phyloP scores from a whole-genome alignment of 2,329 filamentous ascomycete species.

The Myriangium duriaei region DNA sequence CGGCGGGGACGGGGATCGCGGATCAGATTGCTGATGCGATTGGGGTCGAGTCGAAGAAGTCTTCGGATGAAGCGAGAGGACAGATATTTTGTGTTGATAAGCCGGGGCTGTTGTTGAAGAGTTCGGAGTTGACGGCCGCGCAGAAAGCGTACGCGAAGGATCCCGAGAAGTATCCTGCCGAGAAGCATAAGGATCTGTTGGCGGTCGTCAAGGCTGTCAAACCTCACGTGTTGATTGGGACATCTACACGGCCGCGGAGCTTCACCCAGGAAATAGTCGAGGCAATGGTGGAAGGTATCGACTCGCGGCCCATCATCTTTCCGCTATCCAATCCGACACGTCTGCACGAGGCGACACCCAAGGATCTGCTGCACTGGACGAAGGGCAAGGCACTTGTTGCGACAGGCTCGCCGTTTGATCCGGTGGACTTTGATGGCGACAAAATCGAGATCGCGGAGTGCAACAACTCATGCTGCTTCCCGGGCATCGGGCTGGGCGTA shows the following conservation, averaged over 20 bases:
- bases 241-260: slow-evolving; percentile 61
- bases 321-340: slow-evolving; percentile 77
- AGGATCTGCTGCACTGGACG: slow-evolving; percentile 68
- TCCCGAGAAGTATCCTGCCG: slow-evolving; percentile 49
- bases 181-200: slow-evolving; percentile 46
- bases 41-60: slow-evolving; percentile 51
- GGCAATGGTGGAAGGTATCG: slow-evolving; percentile 62
- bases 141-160: slow-evolving; percentile 57
- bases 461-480: slow-evolving; percentile 79
- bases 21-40: slow-evolving; percentile 76
- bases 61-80: slow-evolving; percentile 59
- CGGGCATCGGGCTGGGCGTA: slow-evolving; percentile 69
- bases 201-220: slow-evolving; percentile 57
- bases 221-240: slow-evolving; percentile 73
- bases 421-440: slow-evolving; percentile 49
- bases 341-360: slow-evolving; percentile 68
- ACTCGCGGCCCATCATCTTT: slow-evolving; percentile 65
- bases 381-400: slow-evolving; percentile 65
- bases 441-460: slow-evolving; percentile 60
- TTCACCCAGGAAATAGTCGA: slow-evolving; percentile 64
- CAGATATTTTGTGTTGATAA: slow-evolving; percentile 63
- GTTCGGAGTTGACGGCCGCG: slow-evolving; percentile 48
- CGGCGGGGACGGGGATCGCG: slow-evolving; percentile 73
- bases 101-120: slow-evolving; percentile 58
- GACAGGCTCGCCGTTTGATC: slow-evolving; percentile 70